Base-by-base conservation (phyloP, 768 basidiomycete species). In the Thelephora aurantiotincta region DNA sequence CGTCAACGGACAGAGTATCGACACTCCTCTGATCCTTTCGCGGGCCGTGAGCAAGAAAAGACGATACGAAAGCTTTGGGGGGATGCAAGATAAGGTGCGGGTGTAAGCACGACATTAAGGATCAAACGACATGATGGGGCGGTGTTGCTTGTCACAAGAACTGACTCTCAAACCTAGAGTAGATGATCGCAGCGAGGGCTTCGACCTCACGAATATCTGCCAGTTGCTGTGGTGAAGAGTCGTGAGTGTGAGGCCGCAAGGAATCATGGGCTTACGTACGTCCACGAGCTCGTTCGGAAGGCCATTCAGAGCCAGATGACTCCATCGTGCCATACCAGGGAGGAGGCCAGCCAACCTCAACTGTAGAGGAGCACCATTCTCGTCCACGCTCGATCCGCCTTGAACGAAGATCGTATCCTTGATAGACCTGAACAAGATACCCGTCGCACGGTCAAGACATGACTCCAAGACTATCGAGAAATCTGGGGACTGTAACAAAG, bases 251-350 rank as follows among this genome's bases (percentile, higher is more conserved):
- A 33, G 33, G 33, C 38, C 34, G 30, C 14, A 26, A 35, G 33
- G 19, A 26, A 38, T 37, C 2, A 14, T 18, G 22, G 48, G 48
- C 16, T 35, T 6, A 73, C 84, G 63, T 58, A 89, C 90, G 66
- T 92, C 88, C 22, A 89, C 74, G 53, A 90, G 65, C 59, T 85
- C 86, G 59, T 87, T 89, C 33, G 85, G 87, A 47, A 81, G 59
- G 14, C 74, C 74, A 52, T 77, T 72, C 54, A 90, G 59, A 35
- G 80, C 79, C 49, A 77, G 49, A 52, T 75, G 75, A 55, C 80
- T 81, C 88, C 90, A 91, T 48, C 77, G 67, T 47, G 83, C 78
- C 36, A 96, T 64, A 1, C 77, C 82, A 3, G 91, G 92, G 23
- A 97, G 64, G 54, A 94, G 64, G 5, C 80, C 78, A 12, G 89